These are phyloP conservation scores for Penicillium sp. DNA, from an alignment of 2,329 filamentous ascomycete genomes.

Conservation along the genomic window DNA sequence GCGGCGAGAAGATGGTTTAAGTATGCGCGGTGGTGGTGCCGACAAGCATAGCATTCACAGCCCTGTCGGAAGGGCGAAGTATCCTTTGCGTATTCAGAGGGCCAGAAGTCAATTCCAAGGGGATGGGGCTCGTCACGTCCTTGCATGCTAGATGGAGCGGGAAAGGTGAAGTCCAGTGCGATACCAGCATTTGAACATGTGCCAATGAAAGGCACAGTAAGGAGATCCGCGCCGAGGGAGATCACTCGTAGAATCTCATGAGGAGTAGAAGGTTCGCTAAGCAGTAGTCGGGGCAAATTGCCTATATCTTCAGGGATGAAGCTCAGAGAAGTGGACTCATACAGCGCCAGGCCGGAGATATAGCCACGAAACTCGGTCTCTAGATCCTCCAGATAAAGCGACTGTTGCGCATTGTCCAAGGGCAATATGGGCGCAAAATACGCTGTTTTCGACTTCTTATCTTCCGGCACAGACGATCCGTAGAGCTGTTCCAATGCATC, in stretches of 20 bases:
- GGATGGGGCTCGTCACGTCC: conserved; percentile 33
- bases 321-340: conserved; percentile 64
- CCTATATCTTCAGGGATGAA: conserved; percentile 60
- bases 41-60: conserved; percentile 81
- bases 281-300: conserved; percentile 65
- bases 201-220: conserved; percentile 71
- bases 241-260: conserved; percentile 73
- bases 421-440: conserved; percentile 66
- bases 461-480: conserved; percentile 27
- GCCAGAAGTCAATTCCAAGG: conserved; percentile 77
- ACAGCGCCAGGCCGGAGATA: conserved; percentile 69
- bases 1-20: conserved; percentile 80
- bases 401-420: conserved; percentile 68
- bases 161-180: conserved; percentile 73
- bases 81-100: conserved; percentile 55
- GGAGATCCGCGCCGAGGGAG: conserved; percentile 70
- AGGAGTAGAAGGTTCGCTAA: conserved; percentile 65
- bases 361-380: conserved; percentile 55
- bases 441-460: conserved; percentile 42
- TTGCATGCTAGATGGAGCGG: conserved; percentile 34
- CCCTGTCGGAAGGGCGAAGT: conserved; percentile 56
- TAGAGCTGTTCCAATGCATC: conserved; percentile 55
- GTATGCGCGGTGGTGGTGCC: conserved; percentile 77
- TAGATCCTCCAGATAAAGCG: conserved; percentile 71
- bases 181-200: conserved; percentile 76